Evolutionary conservation across 169 alveolate genomes (phyloP).

Genomic region (Besnoitia besnoiti): DNA sequence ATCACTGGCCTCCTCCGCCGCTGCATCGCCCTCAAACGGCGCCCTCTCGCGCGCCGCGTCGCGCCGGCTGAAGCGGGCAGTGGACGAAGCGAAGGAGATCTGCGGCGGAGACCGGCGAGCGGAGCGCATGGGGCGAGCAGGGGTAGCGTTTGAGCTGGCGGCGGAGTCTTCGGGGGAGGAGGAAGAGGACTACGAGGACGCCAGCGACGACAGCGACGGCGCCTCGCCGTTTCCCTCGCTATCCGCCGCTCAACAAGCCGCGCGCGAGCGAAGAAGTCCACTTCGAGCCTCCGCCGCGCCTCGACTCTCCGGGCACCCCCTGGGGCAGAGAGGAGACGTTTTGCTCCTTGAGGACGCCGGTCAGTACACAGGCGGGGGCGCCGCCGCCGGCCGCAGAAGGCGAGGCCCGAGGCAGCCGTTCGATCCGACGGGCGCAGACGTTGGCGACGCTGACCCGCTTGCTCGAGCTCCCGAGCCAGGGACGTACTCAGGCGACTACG

Average conservation of each 20-base stretch:
- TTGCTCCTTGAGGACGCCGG: conserved; percentile 12
- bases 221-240: not conserved
- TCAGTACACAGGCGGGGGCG: not conserved
- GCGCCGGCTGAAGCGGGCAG: not conserved
- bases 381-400: not conserved
- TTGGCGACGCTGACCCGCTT: not conserved
- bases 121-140: not conserved
- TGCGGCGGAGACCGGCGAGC: not conserved
- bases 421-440: not conserved
- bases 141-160: conserved; percentile 18
- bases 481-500: not conserved
- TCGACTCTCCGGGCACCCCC: not conserved
- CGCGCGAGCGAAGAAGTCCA: not conserved
- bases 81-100: not conserved
- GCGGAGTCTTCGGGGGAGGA: not conserved
- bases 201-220: no score
- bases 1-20: not conserved
- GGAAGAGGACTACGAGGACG: not conserved
- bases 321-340: conserved; percentile 29
- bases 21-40: not conserved
- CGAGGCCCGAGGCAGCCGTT: not conserved
- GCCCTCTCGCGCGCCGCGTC: not conserved
- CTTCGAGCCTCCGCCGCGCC: not conserved
- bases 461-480: not conserved
- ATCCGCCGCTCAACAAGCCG: not conserved